A percentile compares a stretch with the other conserved stretches of the same genome.
Evolutionary conservation across 441 rosid species (phyloP).

Genomic region (Euphorbia corollata): DNA sequence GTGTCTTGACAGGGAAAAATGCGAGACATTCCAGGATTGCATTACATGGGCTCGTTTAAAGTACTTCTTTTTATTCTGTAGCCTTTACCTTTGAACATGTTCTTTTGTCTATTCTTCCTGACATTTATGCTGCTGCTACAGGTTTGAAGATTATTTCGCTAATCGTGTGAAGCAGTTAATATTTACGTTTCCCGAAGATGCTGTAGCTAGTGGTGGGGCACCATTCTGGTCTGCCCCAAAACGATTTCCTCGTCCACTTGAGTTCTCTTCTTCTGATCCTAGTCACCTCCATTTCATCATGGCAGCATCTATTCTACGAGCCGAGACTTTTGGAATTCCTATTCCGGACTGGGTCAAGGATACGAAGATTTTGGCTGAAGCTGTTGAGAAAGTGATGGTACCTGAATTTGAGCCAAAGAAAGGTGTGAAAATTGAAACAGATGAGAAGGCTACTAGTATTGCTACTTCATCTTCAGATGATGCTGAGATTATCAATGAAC

Average conservation of each 20-base stretch:
- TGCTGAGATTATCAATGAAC: too few species aligned
- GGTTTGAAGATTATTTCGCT: slow-evolving; percentile 89
- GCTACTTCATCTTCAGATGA: slow-evolving; percentile 64
- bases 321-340: slow-evolving; percentile 75
- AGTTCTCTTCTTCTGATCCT: slow-evolving; percentile 60
- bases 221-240: slow-evolving; percentile 99
- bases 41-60: slow-evolving; percentile 79
- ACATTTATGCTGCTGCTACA: slow-evolving; percentile 27
- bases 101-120: neutral
- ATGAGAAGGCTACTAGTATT: slow-evolving; percentile 65
- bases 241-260: slow-evolving; percentile 75
- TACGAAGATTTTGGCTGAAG: slow-evolving; percentile 55
- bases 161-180: slow-evolving; percentile 77
- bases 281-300: slow-evolving; percentile 62
- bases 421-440: slow-evolving; percentile 69
- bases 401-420: slow-evolving; percentile 79
- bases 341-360: slow-evolving; percentile 71
- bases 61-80: slow-evolving; percentile 32
- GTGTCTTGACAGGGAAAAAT: slow-evolving; percentile 76
- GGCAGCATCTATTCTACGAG: slow-evolving; percentile 71
- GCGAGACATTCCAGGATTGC: slow-evolving; percentile 75
- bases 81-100: too few species aligned
- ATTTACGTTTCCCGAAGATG: slow-evolving; percentile 89
- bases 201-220: slow-evolving; percentile 72
- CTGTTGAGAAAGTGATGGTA: slow-evolving; percentile 64